phyloP scores from a whole-genome alignment of 345 rosid species.

The Pelargonium nanum region DNA sequence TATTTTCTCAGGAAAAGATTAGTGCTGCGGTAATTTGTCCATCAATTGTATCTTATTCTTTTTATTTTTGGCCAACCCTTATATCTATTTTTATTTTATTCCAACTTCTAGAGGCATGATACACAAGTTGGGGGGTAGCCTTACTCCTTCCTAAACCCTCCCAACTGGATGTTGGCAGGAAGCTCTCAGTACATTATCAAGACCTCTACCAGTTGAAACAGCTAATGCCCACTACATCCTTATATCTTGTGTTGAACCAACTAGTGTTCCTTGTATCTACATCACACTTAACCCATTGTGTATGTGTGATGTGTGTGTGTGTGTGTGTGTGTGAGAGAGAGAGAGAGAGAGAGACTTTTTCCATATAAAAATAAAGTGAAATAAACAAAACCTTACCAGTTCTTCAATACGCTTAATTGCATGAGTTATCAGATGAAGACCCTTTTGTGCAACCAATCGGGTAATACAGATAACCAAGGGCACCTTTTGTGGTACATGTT shows the following conservation, averaged over 20 bases:
- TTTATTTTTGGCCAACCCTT: neutral
- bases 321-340: constrained; percentile 3
- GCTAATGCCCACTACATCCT: neutral
- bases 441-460: constrained; percentile 51
- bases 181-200: neutral
- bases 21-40: neutral
- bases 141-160: neutral
- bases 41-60: too few species aligned
- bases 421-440: constrained; percentile 50
- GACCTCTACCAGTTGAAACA: neutral
- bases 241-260: neutral
- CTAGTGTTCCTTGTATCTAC: neutral
- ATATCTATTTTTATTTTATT: too few species aligned
- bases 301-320: neutral
- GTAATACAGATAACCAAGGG: constrained; percentile 49
- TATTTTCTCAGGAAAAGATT: neutral
- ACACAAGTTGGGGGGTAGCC: neutral
- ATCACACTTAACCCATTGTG: neutral
- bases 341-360: neutral
- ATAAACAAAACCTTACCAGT: constrained; percentile 27
- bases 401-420: constrained; percentile 35
- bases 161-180: neutral
- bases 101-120: neutral
- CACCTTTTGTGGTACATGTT: constrained; percentile 12
- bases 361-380: neutral